Conservation (phyloP, 768 basidiomycete genomes). For the Boletus edulis region DNA sequence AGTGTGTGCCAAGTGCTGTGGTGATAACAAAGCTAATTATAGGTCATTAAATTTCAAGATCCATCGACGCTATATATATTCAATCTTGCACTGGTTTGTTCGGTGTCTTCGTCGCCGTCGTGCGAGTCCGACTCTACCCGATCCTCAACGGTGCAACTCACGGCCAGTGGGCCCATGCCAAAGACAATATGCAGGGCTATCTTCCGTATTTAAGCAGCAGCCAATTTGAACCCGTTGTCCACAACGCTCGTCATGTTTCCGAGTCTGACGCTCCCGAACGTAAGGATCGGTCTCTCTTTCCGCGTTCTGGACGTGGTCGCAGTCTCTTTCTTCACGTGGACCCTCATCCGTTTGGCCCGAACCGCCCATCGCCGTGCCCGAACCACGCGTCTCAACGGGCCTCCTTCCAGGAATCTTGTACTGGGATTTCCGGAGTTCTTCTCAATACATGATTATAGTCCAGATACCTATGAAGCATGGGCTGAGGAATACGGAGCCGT, state of each 20-base stretch:
- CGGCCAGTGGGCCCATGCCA: too few relatives aligned
- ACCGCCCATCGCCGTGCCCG: conserved; percentile 6
- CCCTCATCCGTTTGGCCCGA: conserved; percentile 11
- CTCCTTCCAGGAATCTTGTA: conserved; percentile 39
- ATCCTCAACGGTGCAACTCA: too few relatives aligned
- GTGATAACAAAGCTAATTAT: too few relatives aligned
- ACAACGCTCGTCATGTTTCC: neutral
- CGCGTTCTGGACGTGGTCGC: conserved; percentile 9
- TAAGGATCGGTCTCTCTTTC: neutral
- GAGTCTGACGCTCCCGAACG: neutral
- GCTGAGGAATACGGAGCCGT: conserved; percentile 44
- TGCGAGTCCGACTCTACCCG: too few relatives aligned
- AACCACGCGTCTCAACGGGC: conserved; percentile 42
- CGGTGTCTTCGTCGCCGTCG: too few relatives aligned
- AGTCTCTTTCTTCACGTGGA: conserved; percentile 15
- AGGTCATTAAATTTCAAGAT: too few relatives aligned
- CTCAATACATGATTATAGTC: conserved; percentile 26
- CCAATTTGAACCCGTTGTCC: too few relatives aligned
- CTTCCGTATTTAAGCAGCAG: too few relatives aligned
- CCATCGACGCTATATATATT: too few relatives aligned
- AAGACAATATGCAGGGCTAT: too few relatives aligned
- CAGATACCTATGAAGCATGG: conserved; percentile 46
- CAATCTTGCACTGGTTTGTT: too few relatives aligned
- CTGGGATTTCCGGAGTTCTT: conserved; percentile 39
- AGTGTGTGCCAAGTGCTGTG: too few relatives aligned